Base-by-base conservation (phyloP, 768 basidiomycete genomes). In the Mycena leptocephala region DNA sequence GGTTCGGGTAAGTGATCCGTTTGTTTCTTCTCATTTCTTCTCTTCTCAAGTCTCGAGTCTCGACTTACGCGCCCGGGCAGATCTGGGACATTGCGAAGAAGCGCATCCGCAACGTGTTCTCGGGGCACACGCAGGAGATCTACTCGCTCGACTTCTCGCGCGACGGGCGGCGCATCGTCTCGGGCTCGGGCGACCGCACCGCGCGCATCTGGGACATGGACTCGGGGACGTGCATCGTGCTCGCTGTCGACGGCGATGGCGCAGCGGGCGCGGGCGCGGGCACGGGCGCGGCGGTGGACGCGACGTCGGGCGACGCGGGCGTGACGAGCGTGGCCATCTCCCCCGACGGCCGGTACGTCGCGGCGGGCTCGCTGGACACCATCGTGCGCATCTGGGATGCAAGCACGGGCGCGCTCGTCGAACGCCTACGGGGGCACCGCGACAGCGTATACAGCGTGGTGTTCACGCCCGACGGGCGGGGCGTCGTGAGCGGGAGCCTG, bases 381-480 rank as follows among this genome's bases (percentile, higher is more conserved):
- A 86, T 93, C 75, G 92, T 94, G 70, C 89, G 94, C 64, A 90
- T 94, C 33, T 94, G 93, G 93, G 92, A 93, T 75, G 89, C 91
- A 59, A 59, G 80, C 32, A 90, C 86, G 0, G 92, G 92, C 18
- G 76, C 83, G 55, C 83, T 97, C n/a, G 87, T 96, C 9, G 95
- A 95, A 82, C 87, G 93, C 32, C 86, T 97, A 71, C 86, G 90
- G 56, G 96, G 96, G 0, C 96, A 97, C 82, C 89, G 89, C 70
- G 95, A 97, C 81, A 94, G 93, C 66, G 96, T 97, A 55, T 97
- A 97, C 83, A 94, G 94, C 62, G 90, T 97, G 5, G 96, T 95
- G 33, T 99, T 99, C 85, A 96, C 96, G 2, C 97, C 96, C 0
- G 97, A 98, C 81, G 97, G 97, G 28, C 93, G 93, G 81, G 95